phyloP scores from a whole-genome alignment of 2,329 filamentous ascomycete genomes.

The Fusarium sp. region DNA sequence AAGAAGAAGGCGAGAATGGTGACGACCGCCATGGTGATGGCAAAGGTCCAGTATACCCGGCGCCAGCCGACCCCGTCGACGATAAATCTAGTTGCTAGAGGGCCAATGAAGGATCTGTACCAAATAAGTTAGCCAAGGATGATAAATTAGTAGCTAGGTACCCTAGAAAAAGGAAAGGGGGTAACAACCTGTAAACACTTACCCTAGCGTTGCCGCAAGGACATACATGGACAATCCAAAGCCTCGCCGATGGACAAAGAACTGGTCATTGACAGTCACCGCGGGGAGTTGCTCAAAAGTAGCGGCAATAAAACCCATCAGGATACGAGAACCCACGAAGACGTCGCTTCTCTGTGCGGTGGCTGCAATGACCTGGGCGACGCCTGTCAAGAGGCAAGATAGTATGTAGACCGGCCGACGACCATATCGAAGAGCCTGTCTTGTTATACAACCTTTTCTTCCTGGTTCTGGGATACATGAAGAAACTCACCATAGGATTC shows the following conservation, averaged over 20 bases:
- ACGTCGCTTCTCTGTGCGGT: background rate
- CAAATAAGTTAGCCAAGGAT: conserved; percentile 27
- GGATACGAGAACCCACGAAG: background rate
- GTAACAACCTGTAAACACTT: conserved; percentile 46
- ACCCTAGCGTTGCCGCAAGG: conserved; percentile 2
- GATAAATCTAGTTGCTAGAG: background rate
- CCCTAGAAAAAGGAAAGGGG: background rate
- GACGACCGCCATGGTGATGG: background rate
- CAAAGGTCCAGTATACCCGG: background rate
- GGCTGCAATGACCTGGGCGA: background rate
- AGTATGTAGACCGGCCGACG: background rate
- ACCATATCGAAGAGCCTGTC: background rate
- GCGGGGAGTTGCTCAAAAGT: conserved; percentile 2
- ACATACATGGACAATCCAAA: conserved; percentile 5
- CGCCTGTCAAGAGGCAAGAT: background rate
- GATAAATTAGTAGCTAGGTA: background rate
- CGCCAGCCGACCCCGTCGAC: background rate
- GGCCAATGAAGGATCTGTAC: background rate
- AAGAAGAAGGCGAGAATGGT: background rate
- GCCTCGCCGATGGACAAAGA: conserved; percentile 4
- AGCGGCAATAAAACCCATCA: background rate
- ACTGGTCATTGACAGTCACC: conserved; percentile 2
- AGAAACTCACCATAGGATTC: background rate
- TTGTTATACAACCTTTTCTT: background rate
- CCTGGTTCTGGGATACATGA: background rate